Evolutionary conservation across 495 filamentous ascomycete genomes (phyloP), one percentile per base, ranked within the genome.

Genomic region (Daldinia concentrica): DNA sequence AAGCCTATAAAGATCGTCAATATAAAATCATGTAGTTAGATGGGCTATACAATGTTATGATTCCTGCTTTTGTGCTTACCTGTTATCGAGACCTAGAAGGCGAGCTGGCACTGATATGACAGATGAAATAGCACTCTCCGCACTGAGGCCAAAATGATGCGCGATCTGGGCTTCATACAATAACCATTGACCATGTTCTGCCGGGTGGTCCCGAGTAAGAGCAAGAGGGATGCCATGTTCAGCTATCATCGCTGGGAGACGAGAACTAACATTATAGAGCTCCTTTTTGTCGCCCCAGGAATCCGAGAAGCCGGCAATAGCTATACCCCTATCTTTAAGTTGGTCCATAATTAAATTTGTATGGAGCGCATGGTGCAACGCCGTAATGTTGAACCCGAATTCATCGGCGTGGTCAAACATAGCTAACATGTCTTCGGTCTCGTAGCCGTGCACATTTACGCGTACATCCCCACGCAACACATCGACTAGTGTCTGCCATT

Each of bases 361-460:
- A 32, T 80, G 75, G 30, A 85, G 79, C 5, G 85, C 85, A 70
- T 87, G 85, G 69, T 87, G 85, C 71, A 86, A 83, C 15, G 84
- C 85, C 26, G 79, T 79, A 17, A 86, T 76, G 4, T 79, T 71
- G 66, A 86, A 85, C 6, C 79, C 78, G 69, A 87, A 87, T 63
- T 87, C 85, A 57, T 85, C 81, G 22, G 78, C 82, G 73, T 84
- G 81, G 26, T 76, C 72, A 2, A 87, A 76, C 78, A 88, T 84
- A 30, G 81, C 81, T 63, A 86, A 77, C 2, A 86, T 78, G 64
- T 88, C 86, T 41, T 84, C 79, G 0, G 82, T 78, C 56, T 83
- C 81, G 73, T 88, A 88, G 66, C 85, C 86, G 67, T 88, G 86
- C 15, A 84, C 81, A 58, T 88, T 86, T 45, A 87, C 74, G 7